Base-by-base conservation (phyloP, 805 yeast species). In the Candida coleopterorum region DNA sequence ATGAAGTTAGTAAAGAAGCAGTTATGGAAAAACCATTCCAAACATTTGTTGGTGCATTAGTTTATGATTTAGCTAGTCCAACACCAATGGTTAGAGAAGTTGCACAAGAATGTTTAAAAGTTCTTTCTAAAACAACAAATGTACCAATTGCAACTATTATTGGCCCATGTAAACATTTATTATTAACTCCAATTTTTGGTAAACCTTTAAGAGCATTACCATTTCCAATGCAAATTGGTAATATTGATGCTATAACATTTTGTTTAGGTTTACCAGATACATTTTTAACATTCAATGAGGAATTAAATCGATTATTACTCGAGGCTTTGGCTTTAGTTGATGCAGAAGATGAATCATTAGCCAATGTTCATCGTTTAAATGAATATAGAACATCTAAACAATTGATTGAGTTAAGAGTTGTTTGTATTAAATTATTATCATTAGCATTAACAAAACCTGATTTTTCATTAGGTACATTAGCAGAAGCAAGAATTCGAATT, bases 221-320 rank as follows among this genome's bases (percentile, higher is more conserved):
- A 0, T 93, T 94, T 64, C 93, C 96, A 4, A 93, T 90, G 96
- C 98, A 94, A 62, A 93, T 93, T 39, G 98, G 98, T 25, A 89
- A 93, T 56, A 89, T 93, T 43, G 97, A 93, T 44, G 97, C 97
- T 1, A 85, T 93, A n/a, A 81, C 95, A 0, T 94, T 81, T 58
- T 90, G 97, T 53, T 64, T 93, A 40, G 78, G 82, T 1, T 67
- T 90, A 33, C 93, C 86, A 9, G 75, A 83, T 44, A 73, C 96
- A 0, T 88, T 90, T 47, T 64, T 90, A 45, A 81, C 81, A 8
- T 90, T 87, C 55, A 85, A 85, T 47, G 97, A 93, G 38, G 97
- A 94, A 52, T 62, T 93, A 41, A 84, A 81, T 41, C 67, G 99
- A 36, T 65, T 94, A 38, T 62, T 93, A 8, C 75, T 85, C 40